Percentiles rank a stretch among this genome's conserved stretches.
These are phyloP conservation scores for Globisporangium parvum DNA, from an alignment of 352 stramenopile genomes.

Conservation along the genomic window DNA sequence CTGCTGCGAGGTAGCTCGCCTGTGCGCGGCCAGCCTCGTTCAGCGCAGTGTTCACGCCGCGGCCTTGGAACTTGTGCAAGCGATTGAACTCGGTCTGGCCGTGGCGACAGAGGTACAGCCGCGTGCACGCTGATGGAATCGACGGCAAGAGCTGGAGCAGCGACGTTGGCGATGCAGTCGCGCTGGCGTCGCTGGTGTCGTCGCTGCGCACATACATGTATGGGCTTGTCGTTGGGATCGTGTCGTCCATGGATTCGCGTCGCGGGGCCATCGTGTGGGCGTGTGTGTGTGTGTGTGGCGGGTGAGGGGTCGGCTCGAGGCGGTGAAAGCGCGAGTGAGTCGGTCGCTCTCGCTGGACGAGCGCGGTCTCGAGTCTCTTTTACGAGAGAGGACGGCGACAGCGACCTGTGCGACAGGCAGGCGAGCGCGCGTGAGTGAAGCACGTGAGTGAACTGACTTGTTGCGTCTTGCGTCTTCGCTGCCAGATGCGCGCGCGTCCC, in stretches of 20 bases:
- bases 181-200: not conserved
- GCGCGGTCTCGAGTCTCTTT: too few species aligned
- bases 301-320: not conserved
- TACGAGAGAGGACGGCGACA: too few species aligned
- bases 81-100: constrained; percentile 77
- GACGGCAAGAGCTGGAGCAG: constrained; percentile 53
- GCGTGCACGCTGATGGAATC: constrained; percentile 38
- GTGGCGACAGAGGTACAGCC: constrained; percentile 74
- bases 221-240: not conserved
- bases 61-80: constrained; percentile 67
- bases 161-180: not conserved
- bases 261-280: constrained; percentile 7
- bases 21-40: constrained; percentile 57
- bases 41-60: constrained; percentile 67
- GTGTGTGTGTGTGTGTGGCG: not conserved
- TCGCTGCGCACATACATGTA: not conserved
- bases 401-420: too few species aligned
- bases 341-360: not conserved
- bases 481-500: not conserved
- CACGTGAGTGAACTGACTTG: not conserved
- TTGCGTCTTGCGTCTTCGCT: not conserved
- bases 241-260: constrained; percentile 16
- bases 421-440: too few species aligned
- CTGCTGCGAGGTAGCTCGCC: constrained; percentile 46
- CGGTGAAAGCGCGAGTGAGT: constrained; percentile 1